Conservation (phyloP, 768 basidiomycete genomes). For the Imleria badia region DNA sequence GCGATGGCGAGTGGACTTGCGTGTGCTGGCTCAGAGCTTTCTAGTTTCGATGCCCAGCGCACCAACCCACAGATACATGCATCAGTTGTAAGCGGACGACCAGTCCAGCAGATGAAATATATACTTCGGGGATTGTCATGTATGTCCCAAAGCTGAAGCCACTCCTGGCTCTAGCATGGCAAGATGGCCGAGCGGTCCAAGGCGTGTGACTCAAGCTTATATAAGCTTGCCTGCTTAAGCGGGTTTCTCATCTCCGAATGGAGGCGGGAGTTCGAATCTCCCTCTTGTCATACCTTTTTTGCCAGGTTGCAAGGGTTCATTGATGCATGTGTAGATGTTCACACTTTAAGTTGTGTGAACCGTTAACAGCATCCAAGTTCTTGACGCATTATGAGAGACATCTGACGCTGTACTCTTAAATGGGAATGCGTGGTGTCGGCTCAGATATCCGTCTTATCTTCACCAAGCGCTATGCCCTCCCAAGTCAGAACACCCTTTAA, state of each 20-base stretch:
- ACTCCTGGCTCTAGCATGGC: conserved; percentile 28
- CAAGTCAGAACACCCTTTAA: not conserved
- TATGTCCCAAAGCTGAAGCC: too few relatives aligned
- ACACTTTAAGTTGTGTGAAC: not conserved
- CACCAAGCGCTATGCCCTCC: not conserved
- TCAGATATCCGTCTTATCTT: not conserved
- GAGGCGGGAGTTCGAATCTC: conserved; percentile 37
- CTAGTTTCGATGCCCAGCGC: not conserved
- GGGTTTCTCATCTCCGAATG: conserved; percentile 33
- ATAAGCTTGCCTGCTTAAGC: conserved; percentile 27
- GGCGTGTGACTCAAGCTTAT: conserved; percentile 60
- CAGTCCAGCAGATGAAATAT: too few relatives aligned
- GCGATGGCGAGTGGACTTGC: not conserved
- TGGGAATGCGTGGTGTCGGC: too few relatives aligned
- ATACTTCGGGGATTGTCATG: too few relatives aligned
- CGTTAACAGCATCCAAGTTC: not conserved
- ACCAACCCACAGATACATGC: too few relatives aligned
- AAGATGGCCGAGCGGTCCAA: conserved; percentile 64
- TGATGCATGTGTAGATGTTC: not conserved
- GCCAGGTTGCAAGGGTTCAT: too few relatives aligned
- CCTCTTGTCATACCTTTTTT: conserved; percentile 29
- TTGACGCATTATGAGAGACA: not conserved
- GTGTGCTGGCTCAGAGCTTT: not conserved
- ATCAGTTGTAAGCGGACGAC: too few relatives aligned
- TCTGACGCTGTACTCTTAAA: too few relatives aligned